Evolutionary conservation across 129 eudicot genomes (phyloP).

Genomic region (Centaurea solstitialis): DNA sequence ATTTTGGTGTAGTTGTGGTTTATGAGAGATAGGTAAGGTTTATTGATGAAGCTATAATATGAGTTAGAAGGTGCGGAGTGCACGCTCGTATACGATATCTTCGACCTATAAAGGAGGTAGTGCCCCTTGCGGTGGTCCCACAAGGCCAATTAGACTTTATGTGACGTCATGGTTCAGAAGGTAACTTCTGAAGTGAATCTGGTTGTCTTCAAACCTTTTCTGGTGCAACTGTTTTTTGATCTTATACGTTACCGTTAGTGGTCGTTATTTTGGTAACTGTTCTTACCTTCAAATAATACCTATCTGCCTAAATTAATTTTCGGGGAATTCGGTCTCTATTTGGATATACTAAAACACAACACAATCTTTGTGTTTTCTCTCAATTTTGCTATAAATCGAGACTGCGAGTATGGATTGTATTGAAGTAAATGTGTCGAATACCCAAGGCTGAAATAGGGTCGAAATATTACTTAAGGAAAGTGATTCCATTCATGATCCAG

Average conservation of each 20-base stretch:
- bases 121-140: neutral
- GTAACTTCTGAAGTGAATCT: neutral
- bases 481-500: too few species aligned
- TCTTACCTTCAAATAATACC: neutral
- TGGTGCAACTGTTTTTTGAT: neutral
- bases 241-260: neutral
- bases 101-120: neutral
- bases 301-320: neutral
- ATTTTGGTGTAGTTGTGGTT: neutral
- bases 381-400: neutral
- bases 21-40: neutral
- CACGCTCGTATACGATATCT: neutral
- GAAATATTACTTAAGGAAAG: too few species aligned
- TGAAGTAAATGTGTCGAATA: too few species aligned
- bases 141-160: neutral
- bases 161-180: too few species aligned
- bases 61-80: neutral
- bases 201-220: neutral
- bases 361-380: too few species aligned
- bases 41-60: neutral
- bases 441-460: too few species aligned
- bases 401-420: neutral
- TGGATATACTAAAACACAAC: too few species aligned
- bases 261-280: neutral
- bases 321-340: neutral